These are phyloP conservation scores for Psidium guajava DNA, from an alignment of 345 rosid genomes.

Conservation along the genomic window DNA sequence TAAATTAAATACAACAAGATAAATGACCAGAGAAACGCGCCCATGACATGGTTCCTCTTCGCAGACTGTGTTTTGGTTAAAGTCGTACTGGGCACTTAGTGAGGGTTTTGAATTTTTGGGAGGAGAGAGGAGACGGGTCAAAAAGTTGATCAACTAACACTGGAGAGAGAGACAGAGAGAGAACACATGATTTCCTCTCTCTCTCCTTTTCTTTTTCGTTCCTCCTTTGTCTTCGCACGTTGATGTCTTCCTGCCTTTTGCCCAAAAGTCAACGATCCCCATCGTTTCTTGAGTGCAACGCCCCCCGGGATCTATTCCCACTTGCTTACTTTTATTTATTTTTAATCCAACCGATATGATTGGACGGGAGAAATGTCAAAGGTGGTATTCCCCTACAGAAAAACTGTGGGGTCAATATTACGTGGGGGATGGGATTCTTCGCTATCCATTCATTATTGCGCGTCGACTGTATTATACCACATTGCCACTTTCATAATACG, in stretches of 20 bases:
- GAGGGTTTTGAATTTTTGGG: background rate
- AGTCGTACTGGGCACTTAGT: background rate
- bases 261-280: background rate
- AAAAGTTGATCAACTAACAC: background rate
- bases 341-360: background rate
- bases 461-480: background rate
- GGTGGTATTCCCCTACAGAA: background rate
- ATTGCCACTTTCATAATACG: too few species aligned
- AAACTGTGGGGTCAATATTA: background rate
- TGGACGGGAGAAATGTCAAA: background rate
- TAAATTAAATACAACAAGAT: too few species aligned
- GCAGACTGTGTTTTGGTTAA: background rate
- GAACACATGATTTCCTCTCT: background rate
- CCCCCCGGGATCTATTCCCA: background rate
- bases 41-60: too few species aligned
- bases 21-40: too few species aligned
- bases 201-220: background rate
- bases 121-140: background rate
- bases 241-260: background rate
- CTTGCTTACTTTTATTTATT: background rate
- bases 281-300: background rate
- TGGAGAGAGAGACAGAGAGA: background rate
- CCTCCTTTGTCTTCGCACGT: background rate
- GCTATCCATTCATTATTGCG: background rate
- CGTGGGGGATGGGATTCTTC: background rate